Base-by-base conservation (phyloP, 2,329 filamentous ascomycete species). In the Scopulariopsis brevicaulis region DNA sequence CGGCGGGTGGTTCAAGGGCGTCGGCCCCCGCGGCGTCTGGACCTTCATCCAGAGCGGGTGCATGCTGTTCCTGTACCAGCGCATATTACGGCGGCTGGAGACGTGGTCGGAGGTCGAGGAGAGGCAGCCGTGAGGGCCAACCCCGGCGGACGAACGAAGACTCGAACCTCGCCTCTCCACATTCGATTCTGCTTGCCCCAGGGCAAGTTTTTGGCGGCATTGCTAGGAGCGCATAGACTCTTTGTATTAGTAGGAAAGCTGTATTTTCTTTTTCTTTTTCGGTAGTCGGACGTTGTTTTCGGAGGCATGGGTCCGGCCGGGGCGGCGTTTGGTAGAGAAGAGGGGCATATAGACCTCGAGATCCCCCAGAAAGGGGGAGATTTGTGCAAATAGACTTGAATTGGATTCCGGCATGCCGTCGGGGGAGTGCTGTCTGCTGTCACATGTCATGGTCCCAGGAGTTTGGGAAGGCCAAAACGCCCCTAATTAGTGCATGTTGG, bases 1-100 rank as follows among this genome's bases (percentile, higher is more conserved):
- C 18, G 82, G 81, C 2, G 95, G 94, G 1, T 95, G 90, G 85
- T 99, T 99, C 73, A 84, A 94, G 59, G 94, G 94, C 28, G 93
- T 99, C 1, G 93, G 93, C 0, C 94, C 94, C 1, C 83, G 94
- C 57, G 87, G 87, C 59, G 90, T 97, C 15, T 99, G 94, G 94
- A 99, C 94, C 24, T 96, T 93, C 67, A 90, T 97, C 59, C 94
- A 99, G 75, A 96, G 89, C 67, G 89, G 92, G 50, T 96, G 90
- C 63, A 97, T 97, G 93, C 77, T 97, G 68, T 92, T 97, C 65
- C 77, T 96, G 70, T 97, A 97, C 71, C 93, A 97, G 74, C 87
- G 86, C 60, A 77, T 97, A 58, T 74, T 97, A 68, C 85, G 87
- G 66, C 83, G 86, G 71, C 80, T 97, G 63, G 87, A 92, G 59